phyloP scores from a whole-genome alignment of 2,329 filamentous ascomycete species.

The Xylaria sp. region DNA sequence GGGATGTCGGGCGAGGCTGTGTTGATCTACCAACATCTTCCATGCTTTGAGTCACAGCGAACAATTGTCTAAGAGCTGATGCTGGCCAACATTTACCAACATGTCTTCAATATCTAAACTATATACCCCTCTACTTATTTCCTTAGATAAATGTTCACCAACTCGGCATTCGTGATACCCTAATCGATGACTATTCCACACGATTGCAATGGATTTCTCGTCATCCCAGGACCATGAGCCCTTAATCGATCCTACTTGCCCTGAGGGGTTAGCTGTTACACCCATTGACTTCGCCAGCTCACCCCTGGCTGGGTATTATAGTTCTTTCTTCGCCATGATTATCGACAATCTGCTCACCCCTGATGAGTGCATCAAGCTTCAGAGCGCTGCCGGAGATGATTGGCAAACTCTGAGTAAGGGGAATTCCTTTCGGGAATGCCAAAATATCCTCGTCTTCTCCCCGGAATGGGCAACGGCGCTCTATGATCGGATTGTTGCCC shows the following conservation, averaged over 20 bases:
- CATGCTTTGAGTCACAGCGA: slow-evolving; percentile 13
- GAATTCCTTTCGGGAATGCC: slow-evolving; percentile 43
- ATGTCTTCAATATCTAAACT: not conserved
- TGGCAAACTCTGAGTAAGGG: slow-evolving; percentile 43
- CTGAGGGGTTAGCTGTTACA: slow-evolving; percentile 31
- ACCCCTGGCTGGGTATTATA: slow-evolving; percentile 41
- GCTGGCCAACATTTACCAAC: not conserved
- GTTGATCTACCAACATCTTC: not conserved
- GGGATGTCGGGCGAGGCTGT: not conserved
- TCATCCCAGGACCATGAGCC: slow-evolving; percentile 26
- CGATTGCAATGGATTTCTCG: slow-evolving; percentile 38
- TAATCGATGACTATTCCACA: not conserved
- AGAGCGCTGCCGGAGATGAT: slow-evolving; percentile 37
- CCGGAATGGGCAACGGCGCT: slow-evolving; percentile 41
- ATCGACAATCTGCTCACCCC: slow-evolving; percentile 45
- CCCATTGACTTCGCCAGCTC: slow-evolving; percentile 43
- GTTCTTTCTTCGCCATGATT: slow-evolving; percentile 43
- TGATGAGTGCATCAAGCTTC: slow-evolving; percentile 40
- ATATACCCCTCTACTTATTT: not conserved
- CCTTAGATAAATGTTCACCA: too few species aligned
- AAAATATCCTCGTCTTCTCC: slow-evolving; percentile 43
- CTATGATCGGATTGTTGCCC: slow-evolving; percentile 37
- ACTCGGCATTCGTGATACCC: not conserved
- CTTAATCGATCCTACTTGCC: slow-evolving; percentile 32
- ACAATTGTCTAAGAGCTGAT: not conserved